Evolutionary conservation across 2,329 filamentous ascomycete species (phyloP).

Genomic region (Elsinoe perseae): DNA sequence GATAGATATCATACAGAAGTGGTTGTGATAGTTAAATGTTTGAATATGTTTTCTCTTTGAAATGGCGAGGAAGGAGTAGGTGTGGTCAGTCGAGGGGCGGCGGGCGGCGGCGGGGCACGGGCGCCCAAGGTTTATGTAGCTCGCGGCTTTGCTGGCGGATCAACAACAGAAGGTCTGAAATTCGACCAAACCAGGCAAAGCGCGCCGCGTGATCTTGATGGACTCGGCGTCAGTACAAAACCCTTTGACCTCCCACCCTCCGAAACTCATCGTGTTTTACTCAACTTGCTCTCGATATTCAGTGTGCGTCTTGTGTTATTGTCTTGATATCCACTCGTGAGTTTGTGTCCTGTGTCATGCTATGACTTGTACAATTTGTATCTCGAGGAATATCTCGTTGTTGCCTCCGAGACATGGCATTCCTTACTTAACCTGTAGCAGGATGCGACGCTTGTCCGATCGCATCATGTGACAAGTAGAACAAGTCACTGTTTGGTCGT

Average conservation of each 20-base stretch:
- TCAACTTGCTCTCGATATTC: not conserved
- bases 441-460: not conserved
- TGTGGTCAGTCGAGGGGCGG: constrained; percentile 2
- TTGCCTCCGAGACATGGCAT: not conserved
- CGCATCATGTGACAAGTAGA: not conserved
- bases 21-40: constrained; percentile 14
- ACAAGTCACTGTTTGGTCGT: not conserved
- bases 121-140: not conserved
- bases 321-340: not conserved
- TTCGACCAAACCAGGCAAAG: not conserved
- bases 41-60: constrained; percentile 4
- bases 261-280: not conserved
- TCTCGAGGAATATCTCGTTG: not conserved
- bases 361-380: not conserved
- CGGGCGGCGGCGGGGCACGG: constrained; percentile 8
- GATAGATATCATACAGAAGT: constrained; percentile 16
- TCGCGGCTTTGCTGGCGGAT: constrained; percentile 1
- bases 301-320: not conserved
- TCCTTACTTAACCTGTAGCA: not conserved
- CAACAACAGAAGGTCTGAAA: constrained; percentile 1
- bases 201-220: constrained; percentile 4
- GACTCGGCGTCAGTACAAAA: not conserved
- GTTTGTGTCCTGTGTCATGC: not conserved
- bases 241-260: not conserved
- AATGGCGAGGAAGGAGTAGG: constrained; percentile 10